Conservation (phyloP, 2,329 filamentous ascomycete species). For the Botrytis squamosa region DNA sequence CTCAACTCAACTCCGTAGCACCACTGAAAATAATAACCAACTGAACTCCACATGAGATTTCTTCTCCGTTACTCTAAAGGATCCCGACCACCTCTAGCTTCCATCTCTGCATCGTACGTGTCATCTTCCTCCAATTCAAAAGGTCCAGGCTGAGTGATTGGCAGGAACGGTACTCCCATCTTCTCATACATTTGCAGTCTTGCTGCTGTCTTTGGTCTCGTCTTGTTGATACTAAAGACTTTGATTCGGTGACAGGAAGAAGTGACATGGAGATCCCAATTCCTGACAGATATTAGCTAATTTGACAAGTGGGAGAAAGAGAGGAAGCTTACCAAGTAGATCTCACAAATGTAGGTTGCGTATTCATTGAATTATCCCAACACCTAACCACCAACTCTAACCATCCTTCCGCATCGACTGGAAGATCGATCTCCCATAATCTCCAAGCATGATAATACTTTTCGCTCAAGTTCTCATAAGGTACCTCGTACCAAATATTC, state of each 20-base stretch:
- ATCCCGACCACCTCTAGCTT: slow-evolving; percentile 20
- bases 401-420: slow-evolving; percentile 62
- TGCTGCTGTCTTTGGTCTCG: slow-evolving; percentile 33
- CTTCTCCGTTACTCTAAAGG: slow-evolving; percentile 7
- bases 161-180: slow-evolving; percentile 22
- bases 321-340: slow-evolving; percentile 45
- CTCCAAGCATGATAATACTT: slow-evolving; percentile 66
- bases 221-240: slow-evolving; percentile 61
- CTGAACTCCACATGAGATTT: neutral
- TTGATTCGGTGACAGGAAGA: slow-evolving; percentile 59
- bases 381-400: slow-evolving; percentile 57
- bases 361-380: slow-evolving; percentile 63
- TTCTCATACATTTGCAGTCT: slow-evolving; percentile 24
- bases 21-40: neutral
- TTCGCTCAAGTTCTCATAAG: slow-evolving; percentile 55
- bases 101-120: slow-evolving; percentile 17
- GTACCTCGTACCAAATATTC: slow-evolving; percentile 63
- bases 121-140: slow-evolving; percentile 20
- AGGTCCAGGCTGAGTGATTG: slow-evolving; percentile 23
- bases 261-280: slow-evolving; percentile 66
- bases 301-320: neutral
- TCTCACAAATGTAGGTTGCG: slow-evolving; percentile 55
- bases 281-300: slow-evolving; percentile 36
- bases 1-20: neutral
- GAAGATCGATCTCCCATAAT: slow-evolving; percentile 61